phyloP scores from a whole-genome alignment of 805 yeast genomes.

The Hanseniaspora clermontiae region DNA sequence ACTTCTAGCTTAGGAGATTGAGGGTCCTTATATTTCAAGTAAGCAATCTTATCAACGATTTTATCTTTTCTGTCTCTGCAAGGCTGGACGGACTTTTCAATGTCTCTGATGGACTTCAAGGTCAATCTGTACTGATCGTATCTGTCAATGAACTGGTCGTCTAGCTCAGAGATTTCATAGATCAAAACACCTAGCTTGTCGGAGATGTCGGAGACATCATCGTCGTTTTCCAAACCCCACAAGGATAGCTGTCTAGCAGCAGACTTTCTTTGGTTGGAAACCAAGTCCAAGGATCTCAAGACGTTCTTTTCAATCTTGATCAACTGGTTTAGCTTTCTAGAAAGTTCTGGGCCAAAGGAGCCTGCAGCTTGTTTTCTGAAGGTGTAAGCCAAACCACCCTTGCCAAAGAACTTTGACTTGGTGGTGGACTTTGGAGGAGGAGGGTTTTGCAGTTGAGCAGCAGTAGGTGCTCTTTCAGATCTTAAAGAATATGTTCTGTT shows the following conservation, averaged over 20 bases:
- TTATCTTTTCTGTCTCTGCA: slow-evolving; percentile 95
- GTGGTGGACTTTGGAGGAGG: slow-evolving; percentile 73
- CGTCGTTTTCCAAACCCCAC: slow-evolving; percentile 98
- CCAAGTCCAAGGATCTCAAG: slow-evolving; percentile 84
- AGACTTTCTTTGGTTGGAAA: slow-evolving; percentile 85
- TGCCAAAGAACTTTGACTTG: slow-evolving; percentile 62
- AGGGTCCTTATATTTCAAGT: slow-evolving; percentile 96
- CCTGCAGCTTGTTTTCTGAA: slow-evolving; percentile 82
- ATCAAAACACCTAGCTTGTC: slow-evolving; percentile 93
- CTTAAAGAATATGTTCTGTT: slow-evolving; percentile 97
- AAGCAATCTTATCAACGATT: slow-evolving; percentile 94
- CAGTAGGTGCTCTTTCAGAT: slow-evolving; percentile 72
- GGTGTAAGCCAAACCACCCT: slow-evolving; percentile 51
- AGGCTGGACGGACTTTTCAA: slow-evolving; percentile 96
- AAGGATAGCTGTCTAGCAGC: slow-evolving; percentile 93
- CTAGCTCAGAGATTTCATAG: slow-evolving; percentile 94
- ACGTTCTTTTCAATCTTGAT: slow-evolving; percentile 95
- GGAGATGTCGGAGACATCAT: slow-evolving; percentile 91
- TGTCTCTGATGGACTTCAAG: slow-evolving; percentile 84
- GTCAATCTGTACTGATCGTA: slow-evolving; percentile 97
- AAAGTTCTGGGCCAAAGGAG: slow-evolving; percentile 83
- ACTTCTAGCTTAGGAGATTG: slow-evolving; percentile 90
- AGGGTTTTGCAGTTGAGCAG: slow-evolving; percentile 66
- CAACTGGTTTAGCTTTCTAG: slow-evolving; percentile 80
- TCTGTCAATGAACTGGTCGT: slow-evolving; percentile 95